Base-by-base conservation (phyloP, 1,284 basidiomycete genomes). In the Moniliella sp. region DNA sequence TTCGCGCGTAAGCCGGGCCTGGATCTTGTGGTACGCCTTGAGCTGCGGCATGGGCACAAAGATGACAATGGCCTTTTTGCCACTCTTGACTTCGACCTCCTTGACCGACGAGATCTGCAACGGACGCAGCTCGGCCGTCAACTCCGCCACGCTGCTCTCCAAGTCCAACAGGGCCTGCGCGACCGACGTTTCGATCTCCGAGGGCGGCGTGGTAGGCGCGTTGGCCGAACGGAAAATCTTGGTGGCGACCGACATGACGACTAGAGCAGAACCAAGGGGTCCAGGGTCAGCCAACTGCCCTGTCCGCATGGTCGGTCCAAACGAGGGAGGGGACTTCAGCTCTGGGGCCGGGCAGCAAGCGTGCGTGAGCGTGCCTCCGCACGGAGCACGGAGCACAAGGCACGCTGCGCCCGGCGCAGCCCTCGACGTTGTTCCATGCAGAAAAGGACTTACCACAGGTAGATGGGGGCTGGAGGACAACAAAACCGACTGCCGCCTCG, bases 1-100 rank as follows among this genome's bases (percentile, higher is more conserved):
- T 66, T 99, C 88, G 43, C 86, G 78, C 48, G 84, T 93, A 62
- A 97, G 76, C 65, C 86, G n/a, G 64, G 75, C 75, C 70, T 97
- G 91, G 57, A 97, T 72, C 69, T 91, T 97, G 71, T 80, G 82
- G 78, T 88, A 99, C 27, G 88, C 91, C 71, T 93, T 94, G 66
- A 91, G 66, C 68, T 88, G 82, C 53, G 88, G 84, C 39, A 93
- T 78, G 45, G 91, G 91, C 37, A 97, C 86, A 61, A 99, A 99
- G 66, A 99, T 70, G 48, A 97, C 83, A 56, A 97, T 88, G 34
- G 91, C 91, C 72, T 94, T 97, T 73, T 93, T 94, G 46, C 61
- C 61, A 52, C 88, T 88, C 62, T 86, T 84, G 57, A 97, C 88
- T 64, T 99, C 91, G 57, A 99, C 78, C 69, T 99, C 91, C 61